Conservation (phyloP, 345 rosid genomes). For the Gossypium ekmanianum region DNA sequence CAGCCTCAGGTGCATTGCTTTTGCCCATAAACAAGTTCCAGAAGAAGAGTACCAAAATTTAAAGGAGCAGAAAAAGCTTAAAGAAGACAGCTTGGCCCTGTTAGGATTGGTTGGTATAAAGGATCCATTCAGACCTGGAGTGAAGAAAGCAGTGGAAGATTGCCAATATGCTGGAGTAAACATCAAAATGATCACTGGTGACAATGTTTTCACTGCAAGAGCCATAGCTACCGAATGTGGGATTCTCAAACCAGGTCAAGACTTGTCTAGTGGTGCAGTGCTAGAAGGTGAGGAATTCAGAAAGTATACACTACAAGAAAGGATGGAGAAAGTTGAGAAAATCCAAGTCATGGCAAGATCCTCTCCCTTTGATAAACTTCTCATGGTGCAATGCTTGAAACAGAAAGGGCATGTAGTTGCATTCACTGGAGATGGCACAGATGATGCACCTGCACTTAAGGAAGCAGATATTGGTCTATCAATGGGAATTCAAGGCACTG, state of each 20-base stretch:
- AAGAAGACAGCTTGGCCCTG: slow-evolving; percentile 42
- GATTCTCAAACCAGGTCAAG: too few relatives aligned
- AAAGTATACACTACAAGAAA: too few relatives aligned
- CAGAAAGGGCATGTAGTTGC: slow-evolving; percentile 4
- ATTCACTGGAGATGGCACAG: background rate
- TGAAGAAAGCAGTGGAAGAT: slow-evolving; percentile 52
- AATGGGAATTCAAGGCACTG: slow-evolving; percentile 6
- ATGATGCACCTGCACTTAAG: slow-evolving; percentile 7
- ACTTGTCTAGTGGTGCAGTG: too few relatives aligned
- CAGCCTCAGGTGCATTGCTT: slow-evolving; percentile 69
- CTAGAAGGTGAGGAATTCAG: too few relatives aligned
- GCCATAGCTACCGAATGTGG: too few relatives aligned
- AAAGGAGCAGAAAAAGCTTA: slow-evolving; percentile 24
- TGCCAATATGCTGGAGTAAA: slow-evolving; percentile 66
- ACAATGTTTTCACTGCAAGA: too few relatives aligned
- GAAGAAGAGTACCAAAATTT: slow-evolving; percentile 17
- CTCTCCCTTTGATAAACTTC: too few relatives aligned
- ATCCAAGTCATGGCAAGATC: too few relatives aligned
- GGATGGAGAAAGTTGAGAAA: too few relatives aligned
- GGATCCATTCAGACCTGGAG: slow-evolving; percentile 71
- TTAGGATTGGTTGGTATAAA: slow-evolving; percentile 72
- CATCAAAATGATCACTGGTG: slow-evolving; percentile 64
- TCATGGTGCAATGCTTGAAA: background rate
- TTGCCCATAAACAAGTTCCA: slow-evolving; percentile 45
- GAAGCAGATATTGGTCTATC: slow-evolving; percentile 10